Evolutionary conservation across 225 moss, liverwort and hornwort species (phyloP).

Genomic region (Bryoerythrophyllum caledonicum): DNA sequence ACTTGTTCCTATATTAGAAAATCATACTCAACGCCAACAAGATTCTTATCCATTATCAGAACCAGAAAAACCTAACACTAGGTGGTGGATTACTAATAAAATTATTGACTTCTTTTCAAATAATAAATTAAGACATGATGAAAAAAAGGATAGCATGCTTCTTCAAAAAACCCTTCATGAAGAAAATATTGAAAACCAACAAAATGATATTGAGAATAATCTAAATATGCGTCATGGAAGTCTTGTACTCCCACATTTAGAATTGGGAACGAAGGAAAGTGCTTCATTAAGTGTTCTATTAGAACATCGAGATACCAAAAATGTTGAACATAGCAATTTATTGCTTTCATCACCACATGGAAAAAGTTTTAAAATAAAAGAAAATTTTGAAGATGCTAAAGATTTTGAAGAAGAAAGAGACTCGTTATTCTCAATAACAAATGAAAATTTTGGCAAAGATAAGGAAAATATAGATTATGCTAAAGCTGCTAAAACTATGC

Average conservation of each 20-base stretch:
- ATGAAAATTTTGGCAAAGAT: background rate
- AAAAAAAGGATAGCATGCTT: rapidly evolving
- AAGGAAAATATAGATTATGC: no score
- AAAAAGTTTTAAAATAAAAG: background rate
- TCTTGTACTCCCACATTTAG: slow-evolving; percentile 18
- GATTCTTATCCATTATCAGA: background rate
- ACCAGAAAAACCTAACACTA: background rate
- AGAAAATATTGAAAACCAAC: rapidly evolving
- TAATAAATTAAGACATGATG: rapidly evolving
- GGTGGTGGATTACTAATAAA: background rate
- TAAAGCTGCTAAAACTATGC: no score
- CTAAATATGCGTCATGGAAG: background rate
- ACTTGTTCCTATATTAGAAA: slow-evolving; percentile 22
- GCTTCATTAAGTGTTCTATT: rapidly evolving
- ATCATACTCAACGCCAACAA: background rate
- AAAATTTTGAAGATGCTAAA: background rate
- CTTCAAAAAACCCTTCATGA: background rate
- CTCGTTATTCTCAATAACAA: background rate
- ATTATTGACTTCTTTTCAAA: background rate
- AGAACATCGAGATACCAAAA: no score
- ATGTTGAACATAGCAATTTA: background rate
- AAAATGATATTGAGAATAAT: background rate
- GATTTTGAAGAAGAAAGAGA: background rate
- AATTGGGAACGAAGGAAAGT: background rate
- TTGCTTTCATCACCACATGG: background rate